Conservation (phyloP, 352 stramenopile species). For the Blastocystis sp. region DNA sequence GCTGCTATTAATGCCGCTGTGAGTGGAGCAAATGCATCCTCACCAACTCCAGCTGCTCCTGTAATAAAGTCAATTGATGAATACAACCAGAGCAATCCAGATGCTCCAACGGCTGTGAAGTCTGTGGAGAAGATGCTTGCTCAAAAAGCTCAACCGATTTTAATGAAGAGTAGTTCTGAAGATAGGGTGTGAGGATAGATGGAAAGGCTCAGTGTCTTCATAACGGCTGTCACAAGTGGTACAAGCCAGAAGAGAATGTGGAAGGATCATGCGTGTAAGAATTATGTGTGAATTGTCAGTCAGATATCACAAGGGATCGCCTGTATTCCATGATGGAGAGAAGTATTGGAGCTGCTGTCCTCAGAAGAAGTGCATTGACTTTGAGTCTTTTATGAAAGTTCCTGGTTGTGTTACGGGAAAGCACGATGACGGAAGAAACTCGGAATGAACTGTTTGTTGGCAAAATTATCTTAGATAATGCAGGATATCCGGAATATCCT, state of each 20-base stretch:
- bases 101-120: constrained; percentile 75
- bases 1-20: constrained; percentile 69
- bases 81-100: constrained; percentile 81
- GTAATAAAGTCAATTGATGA: constrained; percentile 81
- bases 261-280: constrained; percentile 72
- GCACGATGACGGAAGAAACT: constrained; percentile 71
- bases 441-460: not conserved
- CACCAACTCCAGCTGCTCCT: constrained; percentile 51
- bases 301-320: constrained; percentile 73
- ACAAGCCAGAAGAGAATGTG: constrained; percentile 78
- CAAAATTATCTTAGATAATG: not conserved
- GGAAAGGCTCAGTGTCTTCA: constrained; percentile 81
- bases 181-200: constrained; percentile 69
- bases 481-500: constrained; percentile 19
- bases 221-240: constrained; percentile 83
- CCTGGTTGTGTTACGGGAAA: constrained; percentile 75
- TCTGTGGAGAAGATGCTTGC: constrained; percentile 69
- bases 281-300: not conserved
- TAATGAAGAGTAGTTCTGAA: constrained; percentile 59
- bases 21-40: not conserved
- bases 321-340: constrained; percentile 82
- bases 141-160: constrained; percentile 34
- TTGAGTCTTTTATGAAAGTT: constrained; percentile 83
- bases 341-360: constrained; percentile 87
- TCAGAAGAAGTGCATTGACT: constrained; percentile 72